phyloP scores from a whole-genome alignment of 164 flowering plant species.

The Platanus orientalis region DNA sequence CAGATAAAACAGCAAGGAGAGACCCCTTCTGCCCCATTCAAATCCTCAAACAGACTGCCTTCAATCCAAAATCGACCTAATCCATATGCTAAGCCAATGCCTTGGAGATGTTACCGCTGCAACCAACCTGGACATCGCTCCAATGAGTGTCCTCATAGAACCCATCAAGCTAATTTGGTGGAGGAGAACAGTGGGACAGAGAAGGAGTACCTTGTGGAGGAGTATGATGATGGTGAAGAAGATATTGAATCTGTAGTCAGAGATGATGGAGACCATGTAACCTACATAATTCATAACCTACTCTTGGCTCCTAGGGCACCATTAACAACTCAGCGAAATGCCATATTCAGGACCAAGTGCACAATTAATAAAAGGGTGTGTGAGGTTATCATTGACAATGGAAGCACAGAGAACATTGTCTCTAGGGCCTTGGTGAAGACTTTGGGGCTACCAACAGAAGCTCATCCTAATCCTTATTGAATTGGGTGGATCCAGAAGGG shows the following conservation, averaged over 20 bases:
- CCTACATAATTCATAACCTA: neutral
- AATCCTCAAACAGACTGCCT: too few species aligned
- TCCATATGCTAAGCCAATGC: neutral
- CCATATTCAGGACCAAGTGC: neutral
- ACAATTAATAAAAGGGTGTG: neutral
- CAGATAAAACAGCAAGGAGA: too few species aligned
- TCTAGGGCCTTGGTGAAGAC: neutral
- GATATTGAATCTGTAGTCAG: neutral
- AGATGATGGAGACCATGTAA: neutral
- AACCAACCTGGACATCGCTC: neutral
- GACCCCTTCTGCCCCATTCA: too few species aligned
- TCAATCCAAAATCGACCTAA: too few species aligned
- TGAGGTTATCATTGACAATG: neutral
- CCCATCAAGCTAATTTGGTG: too few species aligned
- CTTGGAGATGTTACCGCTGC: neutral
- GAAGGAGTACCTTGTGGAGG: too few species aligned
- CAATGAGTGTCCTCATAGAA: neutral
- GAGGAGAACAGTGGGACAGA: too few species aligned
- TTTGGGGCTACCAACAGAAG: neutral
- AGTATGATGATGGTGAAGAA: too few species aligned
- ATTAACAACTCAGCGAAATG: neutral
- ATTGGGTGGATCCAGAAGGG: neutral
- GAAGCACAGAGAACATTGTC: slow-evolving; percentile 1
- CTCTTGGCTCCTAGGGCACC: neutral
- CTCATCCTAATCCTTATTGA: neutral